These are phyloP conservation scores for Mentha longifolia DNA, from an alignment of 257 asterid genomes.

Conservation along the genomic window DNA sequence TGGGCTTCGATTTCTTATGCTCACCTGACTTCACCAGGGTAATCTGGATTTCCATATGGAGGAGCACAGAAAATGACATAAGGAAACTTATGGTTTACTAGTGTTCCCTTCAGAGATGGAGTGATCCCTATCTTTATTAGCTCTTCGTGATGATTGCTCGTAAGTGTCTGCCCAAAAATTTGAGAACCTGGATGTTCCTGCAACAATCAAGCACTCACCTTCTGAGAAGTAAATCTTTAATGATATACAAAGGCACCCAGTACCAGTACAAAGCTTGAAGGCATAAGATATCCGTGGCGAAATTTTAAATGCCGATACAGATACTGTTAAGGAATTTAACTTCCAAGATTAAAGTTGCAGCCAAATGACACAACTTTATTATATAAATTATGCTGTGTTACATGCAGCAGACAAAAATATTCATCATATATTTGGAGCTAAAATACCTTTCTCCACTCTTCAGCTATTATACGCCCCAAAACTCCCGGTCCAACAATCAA, in stretches of 20 bases:
- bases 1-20: constrained; percentile 1
- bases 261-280: background rate
- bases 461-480: constrained; percentile 90
- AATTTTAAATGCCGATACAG: background rate
- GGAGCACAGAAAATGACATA: constrained; percentile 95
- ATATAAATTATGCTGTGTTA: constrained; percentile 15
- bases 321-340: background rate
- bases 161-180: constrained; percentile 80
- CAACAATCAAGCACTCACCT: constrained; percentile 27
- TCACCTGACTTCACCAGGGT: constrained; percentile 88
- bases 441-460: constrained; percentile 89
- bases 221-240: constrained; percentile 6
- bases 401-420: constrained; percentile 25
- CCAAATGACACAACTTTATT: constrained; percentile 9
- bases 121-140: constrained; percentile 71
- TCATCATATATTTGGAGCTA: background rate
- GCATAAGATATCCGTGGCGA: background rate
- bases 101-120: constrained; percentile 67
- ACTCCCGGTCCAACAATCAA: constrained; percentile 98
- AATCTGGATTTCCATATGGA: constrained; percentile 70
- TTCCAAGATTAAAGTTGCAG: background rate
- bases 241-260: constrained; percentile 6
- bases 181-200: constrained; percentile 85
- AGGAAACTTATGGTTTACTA: constrained; percentile 60
- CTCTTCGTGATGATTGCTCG: constrained; percentile 84